These are phyloP conservation scores for Hypoxylon lienhwacheense DNA, from an alignment of 495 filamentous ascomycete species.

Conservation along the genomic window DNA sequence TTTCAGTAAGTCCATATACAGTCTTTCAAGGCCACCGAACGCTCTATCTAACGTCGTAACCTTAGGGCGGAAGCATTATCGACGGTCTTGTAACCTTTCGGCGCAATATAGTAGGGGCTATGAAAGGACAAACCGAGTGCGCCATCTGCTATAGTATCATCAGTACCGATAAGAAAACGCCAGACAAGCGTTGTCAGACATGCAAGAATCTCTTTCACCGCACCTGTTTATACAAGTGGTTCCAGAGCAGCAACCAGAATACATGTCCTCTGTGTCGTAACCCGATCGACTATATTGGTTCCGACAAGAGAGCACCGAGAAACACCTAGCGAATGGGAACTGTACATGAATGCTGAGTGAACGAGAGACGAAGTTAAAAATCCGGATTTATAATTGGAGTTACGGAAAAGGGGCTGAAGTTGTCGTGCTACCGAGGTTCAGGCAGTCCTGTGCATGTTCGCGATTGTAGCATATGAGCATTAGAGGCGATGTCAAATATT, in stretches of 20 bases:
- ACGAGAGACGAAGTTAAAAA: no score
- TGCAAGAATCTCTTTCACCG: constrained; percentile 95
- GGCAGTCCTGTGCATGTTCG: no score
- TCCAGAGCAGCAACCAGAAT: constrained; percentile 85
- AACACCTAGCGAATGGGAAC: constrained; percentile 5
- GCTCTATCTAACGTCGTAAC: constrained; percentile 6
- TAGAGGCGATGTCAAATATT: no score
- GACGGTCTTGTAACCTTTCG: constrained; percentile 84
- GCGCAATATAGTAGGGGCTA: constrained; percentile 76
- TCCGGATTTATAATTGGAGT: no score
- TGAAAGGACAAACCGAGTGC: constrained; percentile 94
- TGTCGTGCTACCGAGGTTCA: no score
- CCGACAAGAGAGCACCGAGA: constrained; percentile 29
- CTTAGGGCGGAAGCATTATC: constrained; percentile 72
- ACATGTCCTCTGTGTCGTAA: constrained; percentile 90
- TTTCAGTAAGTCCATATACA: constrained; percentile 58
- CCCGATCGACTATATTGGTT: constrained; percentile 67
- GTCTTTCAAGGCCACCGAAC: not conserved
- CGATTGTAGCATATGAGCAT: no score
- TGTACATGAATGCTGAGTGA: not conserved
- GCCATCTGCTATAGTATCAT: constrained; percentile 97
- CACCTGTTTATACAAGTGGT: constrained; percentile 91
- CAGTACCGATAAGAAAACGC: constrained; percentile 79
- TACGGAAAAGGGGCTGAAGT: no score
- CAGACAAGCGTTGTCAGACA: constrained; percentile 86